A percentile compares a stretch with the other conserved stretches of the same genome.
Evolutionary conservation across 1,284 basidiomycete species (phyloP).

Genomic region (Ustilago bromivora): DNA sequence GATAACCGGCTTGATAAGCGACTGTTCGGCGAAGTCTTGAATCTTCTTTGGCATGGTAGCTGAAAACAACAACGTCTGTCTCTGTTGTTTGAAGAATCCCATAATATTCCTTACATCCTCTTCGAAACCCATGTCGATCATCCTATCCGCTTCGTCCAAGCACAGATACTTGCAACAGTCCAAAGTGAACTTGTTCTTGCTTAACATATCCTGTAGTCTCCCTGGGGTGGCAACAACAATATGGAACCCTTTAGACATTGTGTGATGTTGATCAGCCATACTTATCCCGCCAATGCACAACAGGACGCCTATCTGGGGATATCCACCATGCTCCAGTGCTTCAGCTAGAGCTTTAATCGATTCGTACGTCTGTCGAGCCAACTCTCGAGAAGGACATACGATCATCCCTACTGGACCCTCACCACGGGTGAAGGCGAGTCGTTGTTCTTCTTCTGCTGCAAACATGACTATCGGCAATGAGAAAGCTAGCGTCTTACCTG

Average conservation of each 20-base stretch:
- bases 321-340: conserved; percentile 83
- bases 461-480: conserved; percentile 77
- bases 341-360: conserved; percentile 87
- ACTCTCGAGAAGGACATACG: conserved; percentile 75
- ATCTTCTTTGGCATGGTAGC: conserved; percentile 99
- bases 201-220: conserved; percentile 74
- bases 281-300: conserved; percentile 97
- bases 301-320: conserved; percentile 80
- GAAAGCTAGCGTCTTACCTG: conserved; percentile 72
- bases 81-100: conserved; percentile 96
- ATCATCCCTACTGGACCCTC: conserved; percentile 96
- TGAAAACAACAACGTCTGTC: conserved; percentile 96
- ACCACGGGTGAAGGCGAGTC: conserved; percentile 87
- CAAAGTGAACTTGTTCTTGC: conserved; percentile 90
- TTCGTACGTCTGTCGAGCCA: conserved; percentile 85
- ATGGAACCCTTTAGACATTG: conserved; percentile 89
- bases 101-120: conserved; percentile 98
- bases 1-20: conserved; percentile 88
- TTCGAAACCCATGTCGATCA: conserved; percentile 99
- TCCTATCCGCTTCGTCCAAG: conserved; percentile 98
- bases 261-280: conserved; percentile 94
- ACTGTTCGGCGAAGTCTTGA: conserved; percentile 96
- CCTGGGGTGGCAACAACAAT: conserved; percentile 86
- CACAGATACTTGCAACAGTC: conserved; percentile 85
- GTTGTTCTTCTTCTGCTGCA: conserved; percentile 81